Evolutionary conservation across 495 filamentous ascomycete species (phyloP).

Genomic region (Chaetomium tenue): DNA sequence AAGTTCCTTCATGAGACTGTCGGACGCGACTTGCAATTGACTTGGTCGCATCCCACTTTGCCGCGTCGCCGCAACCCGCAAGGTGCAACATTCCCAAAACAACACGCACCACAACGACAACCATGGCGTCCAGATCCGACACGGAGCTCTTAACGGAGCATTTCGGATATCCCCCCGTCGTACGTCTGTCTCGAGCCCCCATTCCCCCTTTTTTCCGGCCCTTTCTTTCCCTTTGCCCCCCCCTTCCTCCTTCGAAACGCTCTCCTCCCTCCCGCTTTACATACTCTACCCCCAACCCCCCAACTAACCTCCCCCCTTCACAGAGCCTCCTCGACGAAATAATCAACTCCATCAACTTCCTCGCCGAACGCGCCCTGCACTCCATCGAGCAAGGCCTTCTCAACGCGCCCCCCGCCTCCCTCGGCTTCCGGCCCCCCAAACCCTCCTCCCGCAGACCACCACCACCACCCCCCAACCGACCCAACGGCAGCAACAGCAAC

Average conservation of each 20-base stretch:
- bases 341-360: constrained; percentile 90
- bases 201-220: neutral
- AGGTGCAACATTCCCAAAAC: neutral
- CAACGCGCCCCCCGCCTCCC: constrained; percentile 62
- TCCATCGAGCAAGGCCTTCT: constrained; percentile 78
- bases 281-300: neutral
- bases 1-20: neutral
- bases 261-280: too few relatives aligned
- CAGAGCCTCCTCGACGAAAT: constrained; percentile 94
- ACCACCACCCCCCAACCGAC: constrained; percentile 21
- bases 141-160: constrained; percentile 91
- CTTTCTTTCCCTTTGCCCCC: neutral
- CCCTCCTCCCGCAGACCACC: too few relatives aligned
- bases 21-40: neutral
- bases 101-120: constrained; percentile 19
- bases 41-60: neutral
- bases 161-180: constrained; percentile 88
- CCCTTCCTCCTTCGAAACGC: neutral
- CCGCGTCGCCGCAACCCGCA: constrained; percentile 7
- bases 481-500: neutral
- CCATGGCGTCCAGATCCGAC: constrained; percentile 52
- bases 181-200: constrained; percentile 43
- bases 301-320: neutral
- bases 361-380: constrained; percentile 80
- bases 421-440: constrained; percentile 64